phyloP scores from a whole-genome alignment of 2,329 filamentous ascomycete species.

The Fusarium duplospermum region DNA sequence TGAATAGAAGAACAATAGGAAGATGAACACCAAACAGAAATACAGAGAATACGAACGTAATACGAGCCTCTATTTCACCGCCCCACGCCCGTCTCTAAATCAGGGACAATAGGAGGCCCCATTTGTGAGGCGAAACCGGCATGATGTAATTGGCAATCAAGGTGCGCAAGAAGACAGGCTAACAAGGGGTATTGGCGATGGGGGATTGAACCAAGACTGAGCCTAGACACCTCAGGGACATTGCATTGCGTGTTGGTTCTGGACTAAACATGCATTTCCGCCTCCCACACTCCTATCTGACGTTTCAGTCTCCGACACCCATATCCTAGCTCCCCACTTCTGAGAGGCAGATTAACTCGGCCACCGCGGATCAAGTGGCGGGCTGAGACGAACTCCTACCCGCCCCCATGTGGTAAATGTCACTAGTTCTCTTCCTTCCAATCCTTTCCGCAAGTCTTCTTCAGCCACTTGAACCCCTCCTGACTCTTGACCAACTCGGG shows the following conservation, averaged over 20 bases:
- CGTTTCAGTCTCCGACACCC: background rate
- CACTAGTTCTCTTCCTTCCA: background rate
- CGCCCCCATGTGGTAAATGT: background rate
- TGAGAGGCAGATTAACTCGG: background rate
- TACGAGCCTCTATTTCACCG: background rate
- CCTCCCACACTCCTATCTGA: background rate
- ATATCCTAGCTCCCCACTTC: background rate
- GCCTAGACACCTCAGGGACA: background rate
- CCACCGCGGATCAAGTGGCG: background rate
- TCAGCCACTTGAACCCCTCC: background rate
- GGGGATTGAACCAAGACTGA: background rate
- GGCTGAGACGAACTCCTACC: background rate
- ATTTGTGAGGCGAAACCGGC: background rate
- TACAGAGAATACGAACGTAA: background rate
- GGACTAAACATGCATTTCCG: background rate
- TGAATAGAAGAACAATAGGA: background rate
- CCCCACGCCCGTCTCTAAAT: background rate
- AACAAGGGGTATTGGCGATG: background rate
- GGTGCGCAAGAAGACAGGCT: background rate
- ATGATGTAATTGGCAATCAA: background rate
- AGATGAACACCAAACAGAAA: background rate
- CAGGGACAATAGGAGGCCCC: background rate
- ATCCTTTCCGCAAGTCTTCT: background rate
- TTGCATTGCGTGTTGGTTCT: background rate
- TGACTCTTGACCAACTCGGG: background rate